Conservation (phyloP, 140 eudicot genomes). For the Flaveria floridana region DNA sequence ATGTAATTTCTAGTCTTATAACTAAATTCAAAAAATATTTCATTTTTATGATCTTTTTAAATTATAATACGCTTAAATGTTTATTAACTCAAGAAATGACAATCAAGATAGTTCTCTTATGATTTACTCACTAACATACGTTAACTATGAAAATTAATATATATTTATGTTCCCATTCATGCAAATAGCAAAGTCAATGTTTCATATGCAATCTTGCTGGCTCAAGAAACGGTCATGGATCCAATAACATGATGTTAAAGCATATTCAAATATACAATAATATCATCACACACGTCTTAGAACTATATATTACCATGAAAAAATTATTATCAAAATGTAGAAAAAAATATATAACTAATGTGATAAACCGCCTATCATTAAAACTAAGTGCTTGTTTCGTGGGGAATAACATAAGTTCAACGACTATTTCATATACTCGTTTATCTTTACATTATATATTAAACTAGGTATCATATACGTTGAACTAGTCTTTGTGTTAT, state of each 20-base stretch:
- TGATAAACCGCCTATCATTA: not conserved
- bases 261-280: not conserved
- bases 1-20: not conserved
- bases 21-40: too few species aligned
- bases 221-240: slow-evolving; percentile 17
- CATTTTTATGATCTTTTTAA: not conserved
- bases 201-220: slow-evolving; percentile 11
- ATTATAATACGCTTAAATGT: not conserved
- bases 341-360: too few species aligned
- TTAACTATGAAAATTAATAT: not conserved
- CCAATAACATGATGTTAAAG: not conserved
- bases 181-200: slow-evolving; percentile 25
- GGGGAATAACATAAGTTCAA: not conserved
- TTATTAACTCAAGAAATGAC: not conserved
- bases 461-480: not conserved
- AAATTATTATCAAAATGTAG: not conserved
- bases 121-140: not conserved
- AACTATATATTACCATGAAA: not conserved
- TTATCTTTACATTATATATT: not conserved
- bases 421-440: slow-evolving; percentile 5
- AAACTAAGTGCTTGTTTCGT: not conserved
- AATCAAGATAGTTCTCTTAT: not conserved
- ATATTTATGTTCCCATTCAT: slow-evolving; percentile 24
- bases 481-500: slow-evolving; percentile 11
- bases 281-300: too few species aligned